These are phyloP conservation scores for Aegilops bicornis DNA, from an alignment of 176 grass and related monocot species.

Conservation along the genomic window DNA sequence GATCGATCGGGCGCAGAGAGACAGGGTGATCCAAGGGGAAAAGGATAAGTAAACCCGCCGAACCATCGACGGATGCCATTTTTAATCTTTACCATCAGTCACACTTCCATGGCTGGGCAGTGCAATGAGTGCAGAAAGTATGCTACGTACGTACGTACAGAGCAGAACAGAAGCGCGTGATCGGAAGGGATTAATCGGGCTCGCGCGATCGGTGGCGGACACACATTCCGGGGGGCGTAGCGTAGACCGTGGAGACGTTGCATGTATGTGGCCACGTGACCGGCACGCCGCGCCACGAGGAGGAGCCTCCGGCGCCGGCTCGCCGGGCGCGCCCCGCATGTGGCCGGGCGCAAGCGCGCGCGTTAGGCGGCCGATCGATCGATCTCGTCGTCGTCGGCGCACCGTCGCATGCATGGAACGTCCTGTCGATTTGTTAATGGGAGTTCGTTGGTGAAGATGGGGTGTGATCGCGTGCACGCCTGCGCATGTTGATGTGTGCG, in stretches of 20 bases:
- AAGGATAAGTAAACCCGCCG: not conserved
- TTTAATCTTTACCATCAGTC: not conserved
- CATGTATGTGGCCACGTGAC: slow-evolving; percentile 25
- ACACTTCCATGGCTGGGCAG: too few relatives aligned
- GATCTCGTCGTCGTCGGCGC: not conserved
- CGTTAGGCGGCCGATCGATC: not conserved
- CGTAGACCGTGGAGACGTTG: not conserved
- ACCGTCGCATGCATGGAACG: not conserved
- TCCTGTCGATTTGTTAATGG: slow-evolving; percentile 2
- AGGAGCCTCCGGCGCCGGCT: slow-evolving; percentile 32
- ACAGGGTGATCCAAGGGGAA: not conserved
- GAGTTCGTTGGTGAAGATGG: not conserved
- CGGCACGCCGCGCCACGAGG: slow-evolving; percentile 43
- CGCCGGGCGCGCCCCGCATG: slow-evolving; percentile 32
- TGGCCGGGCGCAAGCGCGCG: not conserved
- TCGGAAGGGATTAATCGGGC: not conserved
- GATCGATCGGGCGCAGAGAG: not conserved
- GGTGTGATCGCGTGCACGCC: not conserved
- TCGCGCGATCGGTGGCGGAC: slow-evolving; percentile 25
- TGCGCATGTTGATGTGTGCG: not conserved
- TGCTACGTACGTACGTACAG: too few relatives aligned
- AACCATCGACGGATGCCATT: not conserved
- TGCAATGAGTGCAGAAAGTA: too few relatives aligned
- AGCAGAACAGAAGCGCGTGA: too few relatives aligned
- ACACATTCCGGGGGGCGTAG: slow-evolving; percentile 2